Conservation (phyloP, 1,284 basidiomycete genomes). For the Ustilago tritici region DNA sequence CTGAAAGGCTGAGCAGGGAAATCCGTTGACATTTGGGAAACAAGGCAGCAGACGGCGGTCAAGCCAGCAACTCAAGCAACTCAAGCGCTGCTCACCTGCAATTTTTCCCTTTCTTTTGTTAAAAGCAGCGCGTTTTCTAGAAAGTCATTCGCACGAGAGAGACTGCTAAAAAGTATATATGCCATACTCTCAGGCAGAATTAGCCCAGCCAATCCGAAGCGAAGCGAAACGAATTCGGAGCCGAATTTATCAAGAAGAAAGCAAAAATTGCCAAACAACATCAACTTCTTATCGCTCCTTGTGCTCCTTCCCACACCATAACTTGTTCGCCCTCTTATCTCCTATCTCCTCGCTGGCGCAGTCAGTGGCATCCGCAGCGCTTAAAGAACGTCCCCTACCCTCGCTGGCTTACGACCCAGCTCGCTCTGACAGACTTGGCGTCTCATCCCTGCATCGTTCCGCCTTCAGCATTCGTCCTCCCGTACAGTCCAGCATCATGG, state of each 20-base stretch:
- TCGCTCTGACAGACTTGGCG: no score
- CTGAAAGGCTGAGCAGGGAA: slow-evolving; percentile 11
- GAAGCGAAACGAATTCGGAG: slow-evolving; percentile 9
- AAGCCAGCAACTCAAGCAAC: no score
- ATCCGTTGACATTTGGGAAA: background rate
- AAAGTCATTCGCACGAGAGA: slow-evolving; percentile 29
- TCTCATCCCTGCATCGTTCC: background rate
- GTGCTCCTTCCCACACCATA: background rate
- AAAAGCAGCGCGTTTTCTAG: slow-evolving; percentile 1
- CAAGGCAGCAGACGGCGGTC: background rate
- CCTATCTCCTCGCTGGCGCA: slow-evolving; percentile 1
- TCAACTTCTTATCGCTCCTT: slow-evolving; percentile 12
- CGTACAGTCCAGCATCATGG: slow-evolving; percentile 15
- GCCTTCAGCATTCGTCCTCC: background rate
- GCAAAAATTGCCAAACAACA: slow-evolving; percentile 25
- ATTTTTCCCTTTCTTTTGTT: slow-evolving; percentile 20
- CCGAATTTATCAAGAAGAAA: slow-evolving; percentile 34
- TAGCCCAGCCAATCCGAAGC: slow-evolving; percentile 15
- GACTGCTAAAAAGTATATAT: background rate
- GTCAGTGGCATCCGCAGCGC: background rate
- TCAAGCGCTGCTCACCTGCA: background rate
- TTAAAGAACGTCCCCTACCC: background rate
- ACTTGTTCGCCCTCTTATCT: background rate
- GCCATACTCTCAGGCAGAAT: background rate
- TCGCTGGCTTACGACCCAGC: background rate